Conservation (phyloP, 2,329 filamentous ascomycete species). For the Epichloe festucae region DNA sequence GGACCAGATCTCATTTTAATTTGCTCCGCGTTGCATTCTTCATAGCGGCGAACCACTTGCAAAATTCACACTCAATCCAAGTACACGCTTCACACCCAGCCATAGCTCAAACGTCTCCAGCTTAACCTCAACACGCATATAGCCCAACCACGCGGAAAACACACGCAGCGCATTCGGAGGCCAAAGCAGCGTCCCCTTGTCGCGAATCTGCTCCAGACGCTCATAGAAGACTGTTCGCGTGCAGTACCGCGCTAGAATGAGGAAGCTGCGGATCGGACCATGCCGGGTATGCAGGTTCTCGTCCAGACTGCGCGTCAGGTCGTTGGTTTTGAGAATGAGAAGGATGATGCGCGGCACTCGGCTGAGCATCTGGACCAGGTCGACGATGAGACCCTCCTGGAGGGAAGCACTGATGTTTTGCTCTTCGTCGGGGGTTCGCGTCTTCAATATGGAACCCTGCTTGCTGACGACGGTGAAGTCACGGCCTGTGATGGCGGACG, state of each 20-base stretch:
- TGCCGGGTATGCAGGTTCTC: slow-evolving; percentile 71
- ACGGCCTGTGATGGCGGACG: slow-evolving; percentile 86
- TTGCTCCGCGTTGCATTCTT: slow-evolving; percentile 4
- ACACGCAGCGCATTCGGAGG: slow-evolving; percentile 42
- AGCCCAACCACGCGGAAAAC: slow-evolving; percentile 43
- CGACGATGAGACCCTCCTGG: slow-evolving; percentile 75
- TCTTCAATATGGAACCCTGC: slow-evolving; percentile 40
- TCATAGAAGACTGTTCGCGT: slow-evolving; percentile 53
- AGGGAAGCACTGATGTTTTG: slow-evolving; percentile 73
- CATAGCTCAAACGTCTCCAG: slow-evolving; percentile 51
- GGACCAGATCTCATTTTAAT: no score
- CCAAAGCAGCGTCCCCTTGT: slow-evolving; percentile 42
- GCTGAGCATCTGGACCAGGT: slow-evolving; percentile 77
- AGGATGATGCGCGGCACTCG: slow-evolving; percentile 86
- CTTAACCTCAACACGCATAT: slow-evolving; percentile 48
- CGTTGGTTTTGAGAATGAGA: slow-evolving; percentile 94
- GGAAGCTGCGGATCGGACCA: slow-evolving; percentile 50
- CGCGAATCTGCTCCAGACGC: slow-evolving; percentile 43
- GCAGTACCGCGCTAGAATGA: slow-evolving; percentile 58
- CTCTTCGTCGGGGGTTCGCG: slow-evolving; percentile 64
- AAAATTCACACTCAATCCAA: slow-evolving; percentile 21
- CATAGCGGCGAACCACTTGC: slow-evolving; percentile 11
- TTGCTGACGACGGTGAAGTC: slow-evolving; percentile 68
- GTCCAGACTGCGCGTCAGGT: slow-evolving; percentile 84
- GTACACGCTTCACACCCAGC: slow-evolving; percentile 39